Evolutionary conservation across 2,329 filamentous ascomycete species (phyloP).

Genomic region (Cytospora piceicola): DNA sequence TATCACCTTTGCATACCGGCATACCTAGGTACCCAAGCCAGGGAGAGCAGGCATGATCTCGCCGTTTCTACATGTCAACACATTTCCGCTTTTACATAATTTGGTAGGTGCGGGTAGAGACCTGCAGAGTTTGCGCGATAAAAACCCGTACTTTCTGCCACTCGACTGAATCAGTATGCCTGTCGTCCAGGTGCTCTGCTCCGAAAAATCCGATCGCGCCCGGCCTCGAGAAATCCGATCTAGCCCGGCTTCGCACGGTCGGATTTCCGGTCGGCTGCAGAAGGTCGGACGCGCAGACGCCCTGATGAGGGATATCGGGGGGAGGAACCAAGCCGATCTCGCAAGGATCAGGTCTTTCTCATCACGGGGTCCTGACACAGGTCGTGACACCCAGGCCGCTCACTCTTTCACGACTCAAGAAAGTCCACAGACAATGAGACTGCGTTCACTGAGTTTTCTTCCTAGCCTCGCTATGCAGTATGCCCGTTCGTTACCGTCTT

Average conservation of each 20-base stretch:
- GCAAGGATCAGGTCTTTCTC: background rate
- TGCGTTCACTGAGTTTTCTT: background rate
- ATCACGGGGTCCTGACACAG: background rate
- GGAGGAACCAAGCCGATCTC: background rate
- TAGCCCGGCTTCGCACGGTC: conserved; percentile 18
- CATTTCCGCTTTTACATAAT: too few species aligned
- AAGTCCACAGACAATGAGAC: background rate
- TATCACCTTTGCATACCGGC: too few species aligned
- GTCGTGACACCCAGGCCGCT: background rate
- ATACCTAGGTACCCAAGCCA: too few species aligned
- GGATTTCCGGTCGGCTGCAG: conserved; percentile 13
- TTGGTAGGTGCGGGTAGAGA: background rate
- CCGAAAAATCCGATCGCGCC: conserved; percentile 1
- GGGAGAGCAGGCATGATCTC: too few species aligned
- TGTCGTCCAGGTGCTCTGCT: background rate
- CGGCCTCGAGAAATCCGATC: background rate
- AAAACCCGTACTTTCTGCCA: background rate
- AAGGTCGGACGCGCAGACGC: background rate
- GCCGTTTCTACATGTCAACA: too few species aligned
- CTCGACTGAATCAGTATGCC: background rate
- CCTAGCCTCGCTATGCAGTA: conserved; percentile 24
- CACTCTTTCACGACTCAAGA: background rate
- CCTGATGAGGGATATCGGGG: background rate
- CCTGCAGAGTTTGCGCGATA: background rate
- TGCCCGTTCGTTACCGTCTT: background rate